Evolutionary conservation across 257 asterid species (phyloP), one percentile per base, ranked within the genome.

Genomic region (Solanum chiquidenum): DNA sequence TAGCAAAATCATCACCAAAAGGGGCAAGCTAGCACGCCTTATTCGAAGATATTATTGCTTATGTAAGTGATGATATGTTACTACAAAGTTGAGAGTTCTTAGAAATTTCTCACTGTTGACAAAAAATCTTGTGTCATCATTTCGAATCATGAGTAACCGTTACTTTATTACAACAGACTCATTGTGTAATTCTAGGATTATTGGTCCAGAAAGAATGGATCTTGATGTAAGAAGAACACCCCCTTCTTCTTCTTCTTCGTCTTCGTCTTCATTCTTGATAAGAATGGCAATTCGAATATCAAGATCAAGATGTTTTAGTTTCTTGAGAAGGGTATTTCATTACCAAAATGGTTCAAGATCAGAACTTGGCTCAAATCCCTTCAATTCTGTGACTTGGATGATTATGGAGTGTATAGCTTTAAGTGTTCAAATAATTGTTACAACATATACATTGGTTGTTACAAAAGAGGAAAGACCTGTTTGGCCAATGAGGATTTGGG

Each of bases 401-500:
- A 33, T 93, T 52, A 90, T 93, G 91, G 99, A 97, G 83, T 90
- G 92, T 62, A 33, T 94, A 11, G 91, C 92, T 14, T 89, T 94
- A 87, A 90, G 71, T 34, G 90, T 94, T 83, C 99, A 97, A 86
- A 90, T 95, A 79, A 68, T 87, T 37, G 27, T 90, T 77, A 89
- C 93, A 9, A 62, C 86, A 9, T 91, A 91, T 79, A 92, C 95
- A 38, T 83, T 97, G 77, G 72, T 90, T 33, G 85, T 92, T n/a
- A 90, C 99, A 66, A 90, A 88, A 88, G 90, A 29, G 72, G 99
- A 97, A 88, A 95, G 90, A 18, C 99, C 99, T 9, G 93, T 95
- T 88, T 97, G 98, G 98, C 99, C 98, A 18, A 95, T 97, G 98
- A 91, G 99, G 88, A 79, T 95, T 27, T 97, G 99, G 99, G 94